Evolutionary conservation across 164 flowering plant genomes (phyloP), one percentile per base, ranked within the genome.

Genomic region (Paratinospora sagittata): DNA sequence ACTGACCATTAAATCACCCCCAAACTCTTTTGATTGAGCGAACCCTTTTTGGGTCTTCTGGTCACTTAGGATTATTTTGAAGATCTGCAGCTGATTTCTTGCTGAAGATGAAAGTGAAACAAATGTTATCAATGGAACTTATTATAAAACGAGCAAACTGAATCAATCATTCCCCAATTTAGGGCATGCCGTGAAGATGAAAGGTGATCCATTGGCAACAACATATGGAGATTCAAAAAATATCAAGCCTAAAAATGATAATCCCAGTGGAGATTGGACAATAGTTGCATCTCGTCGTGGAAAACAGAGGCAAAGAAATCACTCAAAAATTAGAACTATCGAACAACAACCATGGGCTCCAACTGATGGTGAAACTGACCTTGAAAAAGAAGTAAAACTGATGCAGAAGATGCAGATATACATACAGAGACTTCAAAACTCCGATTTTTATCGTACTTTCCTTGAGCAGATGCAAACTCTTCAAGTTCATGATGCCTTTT

Each of bases 221-320:
- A 30, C 34, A 30, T 30, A 30, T 30, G 34, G 34, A 37, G 45
- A 66, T 14, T 11, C 7, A 17, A 24, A 26, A 68, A 19, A 24
- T 68, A 30, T 68, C 27, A 41, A 21, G 24, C 23, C 70, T 30
- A 68, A 7, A 43, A 37, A 21, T 60, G 45, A 7, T 47, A 2
- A 37, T 67, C 57, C 49, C 70, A 34, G 8, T 67, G 26, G 16
- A n/a, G 43, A 85, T 0, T 92, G 94, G 98, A 89, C 85, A 8
- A 70, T 88, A 62, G 92, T 91, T 73, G 72, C 84, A 49, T 85
- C 88, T 64, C 89, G 92, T 43, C 86, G 85, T n/a, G 81, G 87
- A n/a, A 89, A 82, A 68, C 79, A 74, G 41, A 82, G 78, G 45
- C 80, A 67, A 60, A 55, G 70, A 70, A 73, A 63, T 34, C 23